Evolutionary conservation across 2,329 filamentous ascomycete genomes (phyloP).

Genomic region (Colletotrichum paranaense): DNA sequence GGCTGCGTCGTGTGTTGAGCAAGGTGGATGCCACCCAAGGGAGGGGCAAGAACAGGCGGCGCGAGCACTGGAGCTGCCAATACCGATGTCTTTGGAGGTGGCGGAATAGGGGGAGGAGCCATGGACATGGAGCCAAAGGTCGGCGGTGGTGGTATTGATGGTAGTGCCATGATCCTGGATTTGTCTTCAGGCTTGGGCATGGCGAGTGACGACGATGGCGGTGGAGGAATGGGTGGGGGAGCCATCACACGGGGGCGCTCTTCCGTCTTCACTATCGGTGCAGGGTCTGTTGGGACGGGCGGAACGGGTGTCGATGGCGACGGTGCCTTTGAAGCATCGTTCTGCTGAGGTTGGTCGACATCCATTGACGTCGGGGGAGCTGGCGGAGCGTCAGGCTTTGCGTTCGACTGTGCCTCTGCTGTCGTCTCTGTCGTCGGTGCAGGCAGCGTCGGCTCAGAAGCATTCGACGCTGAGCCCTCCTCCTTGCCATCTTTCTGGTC

Average conservation of each 20-base stretch:
- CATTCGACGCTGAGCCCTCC: constrained; percentile 28
- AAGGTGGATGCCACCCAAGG: constrained; percentile 44
- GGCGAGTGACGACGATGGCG: constrained; percentile 32
- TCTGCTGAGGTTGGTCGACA: background rate
- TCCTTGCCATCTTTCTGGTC: constrained; percentile 37
- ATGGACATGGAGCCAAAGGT: constrained; percentile 11
- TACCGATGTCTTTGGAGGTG: constrained; percentile 36
- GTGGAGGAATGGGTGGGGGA: constrained; percentile 28
- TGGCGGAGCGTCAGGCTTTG: background rate
- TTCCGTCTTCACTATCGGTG: constrained; percentile 19
- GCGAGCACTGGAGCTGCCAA: constrained; percentile 50
- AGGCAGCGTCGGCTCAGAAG: constrained; percentile 2
- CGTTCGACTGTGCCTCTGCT: background rate
- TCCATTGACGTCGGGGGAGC: background rate
- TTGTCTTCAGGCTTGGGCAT: constrained; percentile 42
- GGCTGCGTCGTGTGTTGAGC: constrained; percentile 43
- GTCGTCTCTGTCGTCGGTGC: background rate
- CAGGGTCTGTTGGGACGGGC: background rate
- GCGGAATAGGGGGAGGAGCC: constrained; percentile 20
- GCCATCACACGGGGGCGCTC: constrained; percentile 23
- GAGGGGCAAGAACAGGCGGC: constrained; percentile 51
- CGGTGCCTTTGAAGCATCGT: background rate
- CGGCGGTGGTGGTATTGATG: constrained; percentile 20
- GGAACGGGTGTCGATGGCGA: background rate
- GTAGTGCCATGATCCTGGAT: constrained; percentile 34